A percentile compares a stretch with the other conserved stretches of the same genome.
Evolutionary conservation across 495 filamentous ascomycete species (phyloP).

Genomic region (Cetradonia linearis): DNA sequence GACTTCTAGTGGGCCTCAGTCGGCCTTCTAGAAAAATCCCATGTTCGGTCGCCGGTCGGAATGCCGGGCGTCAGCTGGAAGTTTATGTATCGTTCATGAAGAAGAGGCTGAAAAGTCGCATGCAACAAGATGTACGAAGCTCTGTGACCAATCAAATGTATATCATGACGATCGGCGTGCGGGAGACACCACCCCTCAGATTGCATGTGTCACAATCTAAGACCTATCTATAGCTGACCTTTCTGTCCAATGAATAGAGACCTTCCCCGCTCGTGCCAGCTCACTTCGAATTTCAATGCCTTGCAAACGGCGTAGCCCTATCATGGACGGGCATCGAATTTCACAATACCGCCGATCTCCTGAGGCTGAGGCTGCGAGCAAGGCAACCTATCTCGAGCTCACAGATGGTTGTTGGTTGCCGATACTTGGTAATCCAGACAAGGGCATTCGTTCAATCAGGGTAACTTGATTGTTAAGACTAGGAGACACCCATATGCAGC

Average conservation of each 20-base stretch:
- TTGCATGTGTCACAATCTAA: slow-evolving; percentile 2
- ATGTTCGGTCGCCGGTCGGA: neutral
- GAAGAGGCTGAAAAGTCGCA: slow-evolving; percentile 7
- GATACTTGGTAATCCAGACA: neutral
- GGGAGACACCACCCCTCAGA: slow-evolving; percentile 1
- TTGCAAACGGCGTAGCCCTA: slow-evolving; percentile 6
- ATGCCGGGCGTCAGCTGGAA: neutral
- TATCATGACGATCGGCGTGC: neutral
- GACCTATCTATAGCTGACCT: neutral
- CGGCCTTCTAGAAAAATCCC: slow-evolving; percentile 11
- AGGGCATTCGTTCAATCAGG: slow-evolving; percentile 18
- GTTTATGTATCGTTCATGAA: neutral
- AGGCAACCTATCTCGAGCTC: slow-evolving; percentile 2
- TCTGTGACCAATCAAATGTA: neutral
- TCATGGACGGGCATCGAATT: neutral
- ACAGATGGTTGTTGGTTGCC: neutral
- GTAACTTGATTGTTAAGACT: slow-evolving; percentile 56
- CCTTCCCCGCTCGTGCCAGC: neutral
- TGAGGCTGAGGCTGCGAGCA: slow-evolving; percentile 5
- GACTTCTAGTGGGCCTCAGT: neutral
- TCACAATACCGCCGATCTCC: slow-evolving; percentile 7
- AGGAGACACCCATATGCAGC: slow-evolving; percentile 73
- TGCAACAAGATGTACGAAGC: neutral
- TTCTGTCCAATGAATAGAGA: slow-evolving; percentile 5
- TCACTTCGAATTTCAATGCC: neutral